Percentiles rank a stretch among this genome's conserved stretches.
Evolutionary conservation across 1,284 basidiomycete species (phyloP).

Genomic region (Austroboletus novae-zelandiae): DNA sequence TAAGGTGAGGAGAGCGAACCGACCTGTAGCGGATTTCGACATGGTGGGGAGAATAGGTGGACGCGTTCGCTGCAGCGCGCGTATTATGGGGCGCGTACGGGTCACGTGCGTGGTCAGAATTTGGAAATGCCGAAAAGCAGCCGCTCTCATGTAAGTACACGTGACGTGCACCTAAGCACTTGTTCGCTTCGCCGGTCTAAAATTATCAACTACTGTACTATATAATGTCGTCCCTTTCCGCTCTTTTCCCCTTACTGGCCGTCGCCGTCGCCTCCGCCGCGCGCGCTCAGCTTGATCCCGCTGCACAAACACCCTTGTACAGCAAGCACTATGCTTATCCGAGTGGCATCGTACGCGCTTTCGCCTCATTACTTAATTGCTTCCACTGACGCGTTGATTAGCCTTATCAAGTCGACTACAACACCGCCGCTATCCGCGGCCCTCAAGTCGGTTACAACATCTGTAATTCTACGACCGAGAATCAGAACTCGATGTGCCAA

Average conservation of each 20-base stretch:
- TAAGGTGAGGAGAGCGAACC: background rate
- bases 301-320: conserved; percentile 47
- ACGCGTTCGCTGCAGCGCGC: conserved; percentile 8
- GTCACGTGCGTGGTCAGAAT: conserved; percentile 37
- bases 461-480: conserved; percentile 70
- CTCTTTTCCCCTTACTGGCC: conserved; percentile 43
- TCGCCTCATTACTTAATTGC: background rate
- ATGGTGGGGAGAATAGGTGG: conserved; percentile 20
- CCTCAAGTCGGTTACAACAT: conserved; percentile 62
- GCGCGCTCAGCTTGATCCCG: conserved; percentile 37
- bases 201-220: conserved; percentile 1
- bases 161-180: background rate
- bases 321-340: conserved; percentile 52
- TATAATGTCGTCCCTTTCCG: conserved; percentile 37
- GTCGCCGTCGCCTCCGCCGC: conserved; percentile 34
- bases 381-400: conserved; percentile 21
- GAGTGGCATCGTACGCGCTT: conserved; percentile 41
- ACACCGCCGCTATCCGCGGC: conserved; percentile 49
- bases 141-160: no score
- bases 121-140: conserved; percentile 16
- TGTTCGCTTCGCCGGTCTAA: background rate
- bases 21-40: conserved; percentile 38
- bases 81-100: conserved; percentile 22
- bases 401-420: conserved; percentile 58
- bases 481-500: conserved; percentile 60